Conservation (phyloP, 2,329 filamentous ascomycete genomes). For the Thielaviopsis punctulata region DNA sequence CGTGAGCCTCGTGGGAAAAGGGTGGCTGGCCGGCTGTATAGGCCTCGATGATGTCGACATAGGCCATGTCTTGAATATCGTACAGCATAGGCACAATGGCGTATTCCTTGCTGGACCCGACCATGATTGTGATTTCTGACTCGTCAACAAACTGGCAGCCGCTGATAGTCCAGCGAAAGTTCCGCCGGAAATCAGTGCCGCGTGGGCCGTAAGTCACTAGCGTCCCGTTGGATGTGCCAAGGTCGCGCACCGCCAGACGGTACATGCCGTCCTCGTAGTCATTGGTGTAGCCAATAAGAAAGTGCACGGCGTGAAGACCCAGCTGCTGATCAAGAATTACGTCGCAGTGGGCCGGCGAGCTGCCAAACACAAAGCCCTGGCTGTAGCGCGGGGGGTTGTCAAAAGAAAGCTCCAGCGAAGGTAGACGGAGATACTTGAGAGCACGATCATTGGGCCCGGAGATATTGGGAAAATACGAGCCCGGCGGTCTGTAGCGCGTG, state of each 20-base stretch:
- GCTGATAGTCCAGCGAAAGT: conserved; percentile 1
- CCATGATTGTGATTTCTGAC: background rate
- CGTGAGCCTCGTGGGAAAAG: background rate
- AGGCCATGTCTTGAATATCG: background rate
- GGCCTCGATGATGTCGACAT: background rate
- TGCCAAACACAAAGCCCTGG: conserved; percentile 4
- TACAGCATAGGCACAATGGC: conserved; percentile 1
- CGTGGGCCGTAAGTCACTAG: conserved; percentile 1
- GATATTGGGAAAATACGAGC: background rate
- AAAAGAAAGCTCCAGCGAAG: conserved; percentile 2
- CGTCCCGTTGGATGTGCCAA: background rate
- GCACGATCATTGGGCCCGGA: background rate
- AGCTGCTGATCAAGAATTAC: background rate
- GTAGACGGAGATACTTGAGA: background rate
- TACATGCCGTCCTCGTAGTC: background rate
- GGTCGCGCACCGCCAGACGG: background rate
- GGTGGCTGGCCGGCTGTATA: background rate
- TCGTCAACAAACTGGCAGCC: conserved; percentile 1
- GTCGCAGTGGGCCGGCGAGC: background rate
- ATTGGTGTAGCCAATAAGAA: conserved; percentile 1
- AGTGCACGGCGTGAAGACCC: background rate
- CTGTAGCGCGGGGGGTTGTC: background rate
- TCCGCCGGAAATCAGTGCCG: background rate
- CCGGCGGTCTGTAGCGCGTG: background rate
- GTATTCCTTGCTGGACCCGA: background rate